Percentiles rank a stretch among this genome's conserved stretches.
Conservation (phyloP, 2,329 filamentous ascomycete species). For the Alternaria arbusti region DNA sequence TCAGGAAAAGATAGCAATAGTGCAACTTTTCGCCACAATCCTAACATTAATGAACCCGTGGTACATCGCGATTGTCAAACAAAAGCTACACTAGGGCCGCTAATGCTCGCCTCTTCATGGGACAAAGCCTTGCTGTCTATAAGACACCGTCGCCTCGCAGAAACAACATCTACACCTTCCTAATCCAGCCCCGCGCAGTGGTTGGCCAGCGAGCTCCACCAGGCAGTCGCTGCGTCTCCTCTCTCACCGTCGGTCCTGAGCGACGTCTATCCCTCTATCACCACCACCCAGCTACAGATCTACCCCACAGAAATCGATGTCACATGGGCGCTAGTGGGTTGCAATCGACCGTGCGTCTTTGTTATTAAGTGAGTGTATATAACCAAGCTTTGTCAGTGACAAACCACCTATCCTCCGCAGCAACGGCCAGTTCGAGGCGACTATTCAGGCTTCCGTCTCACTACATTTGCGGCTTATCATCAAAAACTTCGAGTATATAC, state of each 20-base stretch:
- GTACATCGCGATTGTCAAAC: neutral
- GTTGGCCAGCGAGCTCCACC: neutral
- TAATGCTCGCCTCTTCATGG: neutral
- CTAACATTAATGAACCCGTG: neutral
- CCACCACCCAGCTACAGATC: neutral
- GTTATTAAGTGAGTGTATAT: neutral
- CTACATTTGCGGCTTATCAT: neutral
- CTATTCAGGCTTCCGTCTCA: fast-evolving
- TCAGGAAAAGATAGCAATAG: neutral
- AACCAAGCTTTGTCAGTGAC: neutral
- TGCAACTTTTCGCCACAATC: neutral
- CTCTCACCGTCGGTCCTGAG: neutral
- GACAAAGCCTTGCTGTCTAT: neutral
- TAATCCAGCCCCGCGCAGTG: neutral
- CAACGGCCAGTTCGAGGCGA: neutral
- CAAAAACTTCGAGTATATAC: neutral
- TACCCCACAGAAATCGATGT: neutral
- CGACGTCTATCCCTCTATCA: neutral
- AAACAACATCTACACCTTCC: neutral
- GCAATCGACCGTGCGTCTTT: neutral
- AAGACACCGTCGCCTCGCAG: neutral
- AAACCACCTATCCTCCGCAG: neutral
- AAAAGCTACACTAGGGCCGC: neutral
- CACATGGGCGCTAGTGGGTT: neutral
- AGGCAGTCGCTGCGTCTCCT: neutral